Evolutionary conservation across 768 basidiomycete species (phyloP), one percentile per base, ranked within the genome.

Genomic region (Lentinula lateritia): DNA sequence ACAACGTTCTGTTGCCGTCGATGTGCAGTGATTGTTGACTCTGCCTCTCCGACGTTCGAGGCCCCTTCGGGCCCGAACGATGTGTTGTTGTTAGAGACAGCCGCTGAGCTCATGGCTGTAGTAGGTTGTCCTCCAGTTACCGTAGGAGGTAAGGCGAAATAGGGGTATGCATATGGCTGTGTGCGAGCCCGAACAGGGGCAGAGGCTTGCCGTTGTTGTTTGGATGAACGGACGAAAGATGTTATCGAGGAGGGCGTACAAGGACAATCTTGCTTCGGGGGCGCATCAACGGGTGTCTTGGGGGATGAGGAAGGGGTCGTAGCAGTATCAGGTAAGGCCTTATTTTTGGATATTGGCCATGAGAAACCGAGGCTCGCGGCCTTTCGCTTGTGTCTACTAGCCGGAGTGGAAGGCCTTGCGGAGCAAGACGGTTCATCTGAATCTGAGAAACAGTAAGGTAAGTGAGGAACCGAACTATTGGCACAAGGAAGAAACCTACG

Each of bases 141-240:
- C 12, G 39, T 39, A 36, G 69, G 69, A 9, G 69, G 69, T 52
- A 66, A 58, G 36, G 69, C 69, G 62, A 73, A 77, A 66, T 74
- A 76, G 4, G 75, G 75, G 39, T 73, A 69, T 10, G 73, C 71
- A 28, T 76, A 76, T 4, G 75, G 75, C 16, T 76, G 74, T 10
- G 76, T 76, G 66, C 3, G 71, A 9, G 28, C 58, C 8, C 56
- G 50, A 6, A 35, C 52, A 55, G 63, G 61, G 16, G 67, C 64
- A 36, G 68, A 64, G 41, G 60, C 68, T 8, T 66, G 52, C 4
- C 53, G 61, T 59, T 65, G 50, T 32, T 62, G 38, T 35, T 71
- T 65, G 20, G 65, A 12, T 6, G 64, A 16, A 32, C 42, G 42
- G 23, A 43, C 28, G 50, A 68, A 65, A 39, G 61, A 63, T n/a